Conservation (phyloP, 2,329 filamentous ascomycete genomes). For the Arachnomyces sp. region DNA sequence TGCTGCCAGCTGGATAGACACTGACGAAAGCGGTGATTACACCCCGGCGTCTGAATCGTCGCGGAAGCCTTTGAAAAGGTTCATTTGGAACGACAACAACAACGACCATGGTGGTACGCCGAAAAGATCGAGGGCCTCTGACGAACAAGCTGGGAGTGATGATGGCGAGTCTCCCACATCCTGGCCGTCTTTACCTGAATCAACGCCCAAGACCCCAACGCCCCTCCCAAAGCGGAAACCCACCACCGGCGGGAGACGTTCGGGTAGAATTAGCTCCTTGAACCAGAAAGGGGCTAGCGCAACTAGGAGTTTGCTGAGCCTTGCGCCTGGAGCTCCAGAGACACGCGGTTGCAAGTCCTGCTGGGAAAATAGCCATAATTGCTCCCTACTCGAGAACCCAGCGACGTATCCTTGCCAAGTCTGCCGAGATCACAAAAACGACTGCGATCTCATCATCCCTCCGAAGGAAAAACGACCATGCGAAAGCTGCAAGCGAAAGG, state of each 20-base stretch:
- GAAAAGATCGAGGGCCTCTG: neutral
- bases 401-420: conserved; percentile 28
- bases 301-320: neutral
- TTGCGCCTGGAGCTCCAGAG: conserved; percentile 20
- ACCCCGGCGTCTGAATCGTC: conserved; percentile 12
- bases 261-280: no score
- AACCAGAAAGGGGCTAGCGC: neutral
- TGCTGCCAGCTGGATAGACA: conserved; percentile 24
- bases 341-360: conserved; percentile 29
- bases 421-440: conserved; percentile 23
- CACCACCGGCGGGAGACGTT: neutral
- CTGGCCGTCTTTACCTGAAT: no score
- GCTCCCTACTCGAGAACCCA: conserved; percentile 27
- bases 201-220: no score
- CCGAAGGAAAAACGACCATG: conserved; percentile 27
- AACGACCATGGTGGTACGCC: neutral
- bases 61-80: neutral
- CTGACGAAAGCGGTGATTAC: conserved; percentile 29
- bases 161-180: no score
- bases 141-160: no score
- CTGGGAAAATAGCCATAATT: conserved; percentile 18
- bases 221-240: neutral
- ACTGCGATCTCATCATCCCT: conserved; percentile 28
- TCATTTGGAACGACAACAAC: neutral
- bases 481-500: conserved; percentile 23